phyloP scores from a whole-genome alignment of 23 red algal species.

The Gracilaria vermiculophylla region DNA sequence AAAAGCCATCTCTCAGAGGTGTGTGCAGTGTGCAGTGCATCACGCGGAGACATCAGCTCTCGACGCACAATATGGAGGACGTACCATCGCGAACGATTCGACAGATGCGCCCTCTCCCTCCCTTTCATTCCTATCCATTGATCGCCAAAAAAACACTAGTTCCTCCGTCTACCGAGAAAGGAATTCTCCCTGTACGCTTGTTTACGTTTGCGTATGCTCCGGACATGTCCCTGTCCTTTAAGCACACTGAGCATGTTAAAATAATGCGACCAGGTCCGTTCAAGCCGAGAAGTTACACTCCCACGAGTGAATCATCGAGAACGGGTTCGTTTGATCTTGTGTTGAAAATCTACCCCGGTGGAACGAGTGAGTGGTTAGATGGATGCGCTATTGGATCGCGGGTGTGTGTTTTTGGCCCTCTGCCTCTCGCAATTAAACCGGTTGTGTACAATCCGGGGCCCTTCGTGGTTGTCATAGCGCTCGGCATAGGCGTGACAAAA shows the following conservation, averaged over 20 bases:
- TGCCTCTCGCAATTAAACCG: conserved; percentile 9
- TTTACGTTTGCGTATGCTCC: conserved; percentile 30
- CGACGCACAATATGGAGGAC: not conserved
- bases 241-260: conserved; percentile 10
- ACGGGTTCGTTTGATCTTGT: conserved; percentile 22
- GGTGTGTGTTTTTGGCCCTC: conserved; percentile 7
- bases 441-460: conserved; percentile 1
- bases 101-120: not conserved
- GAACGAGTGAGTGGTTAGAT: conserved; percentile 33
- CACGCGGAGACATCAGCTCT: no score
- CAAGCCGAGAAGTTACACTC: conserved; percentile 33
- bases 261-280: conserved; percentile 24
- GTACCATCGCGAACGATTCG: not conserved
- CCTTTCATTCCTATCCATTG: conserved; percentile 30
- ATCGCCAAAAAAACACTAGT: conserved; percentile 14
- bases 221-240: conserved; percentile 4
- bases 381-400: not conserved
- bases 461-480: conserved; percentile 16
- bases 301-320: conserved; percentile 17
- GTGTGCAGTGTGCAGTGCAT: no score
- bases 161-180: not conserved
- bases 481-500: conserved; percentile 32
- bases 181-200: conserved; percentile 1
- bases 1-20: no score
- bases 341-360: conserved; percentile 21